Conservation (phyloP, 2,329 filamentous ascomycete species). For the Cladophialophora exuberans region DNA sequence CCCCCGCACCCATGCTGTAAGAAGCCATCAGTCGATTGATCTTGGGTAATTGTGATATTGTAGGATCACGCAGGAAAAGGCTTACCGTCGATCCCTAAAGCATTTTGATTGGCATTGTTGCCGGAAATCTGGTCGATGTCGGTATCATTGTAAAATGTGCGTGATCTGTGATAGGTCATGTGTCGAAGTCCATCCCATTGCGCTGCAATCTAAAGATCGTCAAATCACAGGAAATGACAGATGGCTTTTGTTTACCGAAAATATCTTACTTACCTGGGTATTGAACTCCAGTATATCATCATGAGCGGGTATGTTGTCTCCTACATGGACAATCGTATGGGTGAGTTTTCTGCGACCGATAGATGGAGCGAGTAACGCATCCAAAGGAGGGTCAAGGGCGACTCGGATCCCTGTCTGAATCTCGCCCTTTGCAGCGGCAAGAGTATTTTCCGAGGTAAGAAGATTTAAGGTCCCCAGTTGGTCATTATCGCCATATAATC, state of each 20-base stretch:
- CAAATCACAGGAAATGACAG: too few relatives aligned
- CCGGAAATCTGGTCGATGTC: constrained; percentile 24
- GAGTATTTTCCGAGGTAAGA: constrained; percentile 50
- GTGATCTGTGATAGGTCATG: constrained; percentile 22
- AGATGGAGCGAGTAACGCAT: constrained; percentile 24
- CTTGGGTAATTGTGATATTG: background rate
- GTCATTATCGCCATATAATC: constrained; percentile 55
- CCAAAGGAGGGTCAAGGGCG: constrained; percentile 37
- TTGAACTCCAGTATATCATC: constrained; percentile 30
- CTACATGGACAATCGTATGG: background rate
- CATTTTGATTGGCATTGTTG: constrained; percentile 9
- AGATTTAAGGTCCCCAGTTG: constrained; percentile 59
- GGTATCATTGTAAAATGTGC: constrained; percentile 28
- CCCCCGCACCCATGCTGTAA: constrained; percentile 38
- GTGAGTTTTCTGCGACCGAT: background rate
- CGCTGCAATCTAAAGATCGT: constrained; percentile 3
- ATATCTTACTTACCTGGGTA: constrained; percentile 19
- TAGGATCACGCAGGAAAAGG: background rate
- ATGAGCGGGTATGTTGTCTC: constrained; percentile 13
- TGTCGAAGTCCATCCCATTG: constrained; percentile 33
- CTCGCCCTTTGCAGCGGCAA: constrained; percentile 44
- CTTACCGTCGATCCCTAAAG: constrained; percentile 35
- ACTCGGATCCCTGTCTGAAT: constrained; percentile 41
- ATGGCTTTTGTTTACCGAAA: background rate
- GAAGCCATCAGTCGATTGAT: background rate